Base-by-base conservation (phyloP, 306 rosid genomes). In the Glycine tomentella region DNA sequence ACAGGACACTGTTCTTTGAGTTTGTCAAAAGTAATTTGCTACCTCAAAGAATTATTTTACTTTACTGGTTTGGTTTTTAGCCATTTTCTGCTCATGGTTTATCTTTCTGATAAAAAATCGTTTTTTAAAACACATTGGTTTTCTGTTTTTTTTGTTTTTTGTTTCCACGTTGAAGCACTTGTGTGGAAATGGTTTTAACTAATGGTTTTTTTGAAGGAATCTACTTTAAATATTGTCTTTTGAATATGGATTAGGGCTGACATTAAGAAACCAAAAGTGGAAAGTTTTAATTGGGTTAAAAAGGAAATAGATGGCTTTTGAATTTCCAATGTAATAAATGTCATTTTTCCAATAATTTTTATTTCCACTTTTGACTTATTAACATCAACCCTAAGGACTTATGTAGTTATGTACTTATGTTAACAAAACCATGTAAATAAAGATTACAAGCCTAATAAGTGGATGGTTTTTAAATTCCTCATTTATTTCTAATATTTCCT, bases 1-100 rank as follows among this genome's bases (percentile, higher is more conserved):
- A 89, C 85, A 31, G 98, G 98, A 72, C 89, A 31, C 55, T 96
- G 99, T 82, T 79, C 70, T 82, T 83, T 96, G 88, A 96, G 93
- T 87, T 87, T 92, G 86, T 88, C 93, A 33, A 93, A 90, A 82
- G 99, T 93, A 88, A 88, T 7, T 86, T 64, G 53, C 82, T 75
- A 79, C 44, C 77, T 53, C 25, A 15, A 9, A 56, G 40, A 12
- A 64, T 3, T 64, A 42, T 9, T 74, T 59, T 69, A 65, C 52
- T 66, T 72, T 68, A 59, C 59, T 14, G 20, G 36, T 64, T 65
- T 72, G 40, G 61, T 81, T 69, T 61, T 77, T 12, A 36, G 49
- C 36, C 57, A 42, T 59, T 48, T 15, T 14, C 5, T 44, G 20
- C 42, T 64, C 56, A 1, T 4, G 50, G 2, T 69, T 70, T 46